phyloP scores from a whole-genome alignment of 2,329 filamentous ascomycete genomes.

The Metarhizium sp. region DNA sequence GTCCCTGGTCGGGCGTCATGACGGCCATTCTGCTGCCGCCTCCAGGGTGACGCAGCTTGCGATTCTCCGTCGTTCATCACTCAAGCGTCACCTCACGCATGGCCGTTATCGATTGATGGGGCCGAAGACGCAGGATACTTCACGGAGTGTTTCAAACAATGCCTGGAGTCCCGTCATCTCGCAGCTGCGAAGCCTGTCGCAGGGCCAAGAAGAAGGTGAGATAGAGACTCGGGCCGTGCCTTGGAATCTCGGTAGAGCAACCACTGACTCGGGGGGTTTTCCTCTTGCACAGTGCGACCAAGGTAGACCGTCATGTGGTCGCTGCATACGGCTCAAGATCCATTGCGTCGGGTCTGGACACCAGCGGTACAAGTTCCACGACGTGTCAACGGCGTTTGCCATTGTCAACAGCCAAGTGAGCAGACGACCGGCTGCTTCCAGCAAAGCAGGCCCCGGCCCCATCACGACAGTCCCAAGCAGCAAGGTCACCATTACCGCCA shows the following conservation, averaged over 20 bases:
- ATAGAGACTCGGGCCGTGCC: no score
- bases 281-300: neutral
- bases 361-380: neutral
- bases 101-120: neutral
- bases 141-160: neutral
- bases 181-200: constrained; percentile 2
- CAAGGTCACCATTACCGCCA: neutral
- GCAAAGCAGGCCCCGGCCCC: neutral
- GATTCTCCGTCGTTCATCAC: no score
- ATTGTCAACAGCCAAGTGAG: neutral
- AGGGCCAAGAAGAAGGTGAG: constrained; percentile 1
- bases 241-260: no score
- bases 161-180: constrained; percentile 3
- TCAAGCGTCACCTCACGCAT: no score
- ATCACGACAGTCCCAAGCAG: neutral
- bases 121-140: neutral
- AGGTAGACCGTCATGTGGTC: neutral
- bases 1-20: no score
- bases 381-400: neutral
- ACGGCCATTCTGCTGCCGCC: no score
- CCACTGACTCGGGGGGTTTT: no score
- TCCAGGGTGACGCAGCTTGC: no score
- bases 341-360: neutral
- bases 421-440: neutral
- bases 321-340: neutral